Conservation (phyloP, 345 rosid species). For the Eutrema heterophyllum region DNA sequence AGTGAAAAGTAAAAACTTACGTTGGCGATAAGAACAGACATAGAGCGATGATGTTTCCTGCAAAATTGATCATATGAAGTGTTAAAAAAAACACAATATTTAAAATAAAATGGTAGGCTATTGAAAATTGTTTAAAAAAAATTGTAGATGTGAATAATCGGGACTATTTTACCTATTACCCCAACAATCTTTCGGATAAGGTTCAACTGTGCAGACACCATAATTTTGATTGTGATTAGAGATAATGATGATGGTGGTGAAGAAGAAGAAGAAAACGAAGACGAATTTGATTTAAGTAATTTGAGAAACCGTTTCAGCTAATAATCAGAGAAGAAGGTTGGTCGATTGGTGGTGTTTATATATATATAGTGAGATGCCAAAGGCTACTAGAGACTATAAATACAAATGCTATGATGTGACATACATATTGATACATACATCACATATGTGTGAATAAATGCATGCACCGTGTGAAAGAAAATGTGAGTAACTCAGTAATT, state of each 20-base stretch:
- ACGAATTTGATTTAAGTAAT: background rate
- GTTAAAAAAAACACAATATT: background rate
- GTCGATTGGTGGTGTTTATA: constrained; percentile 6
- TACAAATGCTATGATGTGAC: background rate
- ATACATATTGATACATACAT: background rate
- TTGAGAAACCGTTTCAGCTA: background rate
- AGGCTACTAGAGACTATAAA: background rate
- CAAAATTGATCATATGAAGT: constrained; percentile 4
- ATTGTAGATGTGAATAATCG: background rate
- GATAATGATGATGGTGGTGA: background rate
- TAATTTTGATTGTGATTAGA: constrained; percentile 17
- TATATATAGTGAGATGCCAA: background rate
- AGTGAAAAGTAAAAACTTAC: constrained; percentile 39
- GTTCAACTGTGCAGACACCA: constrained; percentile 44
- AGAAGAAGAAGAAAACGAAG: background rate
- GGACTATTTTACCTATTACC: constrained; percentile 41
- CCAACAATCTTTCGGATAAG: constrained; percentile 56
- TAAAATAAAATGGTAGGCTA: background rate
- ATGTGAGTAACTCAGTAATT: background rate
- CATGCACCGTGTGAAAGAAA: background rate
- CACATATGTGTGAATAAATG: background rate
- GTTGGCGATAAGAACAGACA: constrained; percentile 76
- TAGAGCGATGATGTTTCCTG: constrained; percentile 79
- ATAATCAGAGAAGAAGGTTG: constrained; percentile 1
- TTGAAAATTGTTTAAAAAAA: background rate